Conservation (phyloP, 768 basidiomycete species). For the Russula sp. region DNA sequence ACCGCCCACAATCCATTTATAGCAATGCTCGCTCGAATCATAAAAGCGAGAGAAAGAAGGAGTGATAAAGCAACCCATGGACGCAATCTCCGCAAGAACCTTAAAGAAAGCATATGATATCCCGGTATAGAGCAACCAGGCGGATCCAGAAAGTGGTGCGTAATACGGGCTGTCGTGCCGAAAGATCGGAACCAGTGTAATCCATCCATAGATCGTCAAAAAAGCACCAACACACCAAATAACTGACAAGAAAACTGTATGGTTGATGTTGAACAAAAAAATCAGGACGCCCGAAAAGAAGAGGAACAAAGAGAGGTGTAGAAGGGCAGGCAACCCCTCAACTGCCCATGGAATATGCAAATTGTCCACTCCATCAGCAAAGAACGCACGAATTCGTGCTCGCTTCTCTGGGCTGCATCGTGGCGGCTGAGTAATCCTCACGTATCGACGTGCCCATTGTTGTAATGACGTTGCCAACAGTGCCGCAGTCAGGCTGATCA, state of each 20-base stretch:
- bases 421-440: neutral
- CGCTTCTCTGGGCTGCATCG: neutral
- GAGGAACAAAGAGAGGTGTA: neutral
- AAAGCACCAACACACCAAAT: neutral
- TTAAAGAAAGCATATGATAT: too few species aligned
- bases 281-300: neutral
- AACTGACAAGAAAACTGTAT: neutral
- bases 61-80: too few species aligned
- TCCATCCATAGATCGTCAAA: neutral
- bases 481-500: neutral
- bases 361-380: neutral
- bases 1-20: too few species aligned
- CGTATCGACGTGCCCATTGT: constrained; percentile 2
- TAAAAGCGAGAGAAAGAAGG: too few species aligned
- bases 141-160: neutral
- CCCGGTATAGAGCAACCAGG: too few species aligned
- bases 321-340: neutral
- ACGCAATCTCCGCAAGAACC: too few species aligned
- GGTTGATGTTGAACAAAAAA: neutral
- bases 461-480: neutral
- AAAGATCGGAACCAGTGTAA: neutral
- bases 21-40: too few species aligned
- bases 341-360: neutral
- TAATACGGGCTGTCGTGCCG: neutral
- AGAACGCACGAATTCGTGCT: neutral